Conservation (phyloP, 1,284 basidiomycete genomes). For the Malassezia slooffiae region DNA sequence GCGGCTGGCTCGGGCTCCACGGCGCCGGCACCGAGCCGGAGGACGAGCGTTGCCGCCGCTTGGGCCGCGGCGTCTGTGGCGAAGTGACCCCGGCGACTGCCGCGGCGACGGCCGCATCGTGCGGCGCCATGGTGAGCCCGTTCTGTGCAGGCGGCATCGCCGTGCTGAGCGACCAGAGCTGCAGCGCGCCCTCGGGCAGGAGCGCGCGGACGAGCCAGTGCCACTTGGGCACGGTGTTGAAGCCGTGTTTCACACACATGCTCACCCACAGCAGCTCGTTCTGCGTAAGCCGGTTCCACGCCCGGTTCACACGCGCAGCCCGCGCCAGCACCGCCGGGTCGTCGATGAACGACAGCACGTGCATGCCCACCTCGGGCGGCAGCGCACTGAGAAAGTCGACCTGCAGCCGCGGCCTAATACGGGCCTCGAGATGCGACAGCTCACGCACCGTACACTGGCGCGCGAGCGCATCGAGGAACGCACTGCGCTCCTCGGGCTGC, state of each 20-base stretch:
- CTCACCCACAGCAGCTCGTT: constrained; percentile 76
- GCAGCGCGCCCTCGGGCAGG: not conserved
- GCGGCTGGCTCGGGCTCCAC: not conserved
- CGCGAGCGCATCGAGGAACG: constrained; percentile 31
- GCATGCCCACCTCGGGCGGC: constrained; percentile 70
- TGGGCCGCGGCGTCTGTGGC: not conserved
- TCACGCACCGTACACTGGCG: constrained; percentile 56
- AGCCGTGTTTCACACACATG: constrained; percentile 55
- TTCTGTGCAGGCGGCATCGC: not conserved
- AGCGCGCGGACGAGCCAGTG: constrained; percentile 8
- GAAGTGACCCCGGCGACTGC: too few species aligned
- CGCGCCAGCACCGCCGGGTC: constrained; percentile 65
- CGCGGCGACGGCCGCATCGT: too few species aligned
- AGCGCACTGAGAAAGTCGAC: constrained; percentile 74
- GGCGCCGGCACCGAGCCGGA: not conserved
- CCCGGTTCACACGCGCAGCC: constrained; percentile 62
- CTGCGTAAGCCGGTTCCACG: constrained; percentile 65
- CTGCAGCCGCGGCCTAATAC: constrained; percentile 68
- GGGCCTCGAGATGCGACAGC: constrained; percentile 63
- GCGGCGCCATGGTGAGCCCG: too few species aligned
- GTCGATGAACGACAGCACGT: constrained; percentile 71
- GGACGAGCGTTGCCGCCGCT: constrained; percentile 2
- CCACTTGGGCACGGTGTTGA: constrained; percentile 4
- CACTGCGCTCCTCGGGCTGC: not conserved
- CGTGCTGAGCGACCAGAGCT: not conserved